A percentile compares a stretch with the other conserved stretches of the same genome.
phyloP scores from a whole-genome alignment of 2,329 filamentous ascomycete species.

The Penicillium expansum region DNA sequence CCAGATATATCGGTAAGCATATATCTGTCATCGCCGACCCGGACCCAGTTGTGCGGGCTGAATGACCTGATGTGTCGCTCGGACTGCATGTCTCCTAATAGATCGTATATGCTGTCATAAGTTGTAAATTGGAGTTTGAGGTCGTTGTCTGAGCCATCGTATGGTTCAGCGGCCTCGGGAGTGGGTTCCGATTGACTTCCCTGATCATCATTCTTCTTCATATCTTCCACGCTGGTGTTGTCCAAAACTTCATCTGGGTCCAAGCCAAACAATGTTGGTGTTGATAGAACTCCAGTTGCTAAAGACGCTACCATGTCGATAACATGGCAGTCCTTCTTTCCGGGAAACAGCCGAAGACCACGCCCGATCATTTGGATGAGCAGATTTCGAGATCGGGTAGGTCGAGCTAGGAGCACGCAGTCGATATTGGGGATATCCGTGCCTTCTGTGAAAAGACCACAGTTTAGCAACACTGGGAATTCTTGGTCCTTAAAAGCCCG shows the following conservation, averaged over 20 bases:
- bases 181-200: neutral
- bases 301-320: constrained; percentile 94
- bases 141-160: constrained; percentile 29
- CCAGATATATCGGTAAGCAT: constrained; percentile 66
- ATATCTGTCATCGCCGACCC: constrained; percentile 67
- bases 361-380: constrained; percentile 97
- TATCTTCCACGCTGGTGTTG: constrained; percentile 60
- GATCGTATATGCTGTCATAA: constrained; percentile 87
- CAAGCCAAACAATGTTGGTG: constrained; percentile 88
- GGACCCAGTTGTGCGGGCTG: constrained; percentile 79
- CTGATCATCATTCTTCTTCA: constrained; percentile 53
- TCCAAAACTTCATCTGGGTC: constrained; percentile 76
- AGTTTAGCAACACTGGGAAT: constrained; percentile 88
- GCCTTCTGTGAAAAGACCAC: constrained; percentile 93
- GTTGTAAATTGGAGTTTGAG: constrained; percentile 75
- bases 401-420: constrained; percentile 81
- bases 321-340: constrained; percentile 85
- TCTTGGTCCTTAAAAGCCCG: constrained; percentile 72
- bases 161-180: constrained; percentile 11
- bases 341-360: constrained; percentile 77
- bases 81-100: constrained; percentile 75
- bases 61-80: constrained; percentile 76
- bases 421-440: constrained; percentile 98
- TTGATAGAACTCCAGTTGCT: constrained; percentile 79
- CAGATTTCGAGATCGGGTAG: constrained; percentile 88